phyloP scores from a whole-genome alignment of 208 protist genomes.

The Lotmaria passim region DNA sequence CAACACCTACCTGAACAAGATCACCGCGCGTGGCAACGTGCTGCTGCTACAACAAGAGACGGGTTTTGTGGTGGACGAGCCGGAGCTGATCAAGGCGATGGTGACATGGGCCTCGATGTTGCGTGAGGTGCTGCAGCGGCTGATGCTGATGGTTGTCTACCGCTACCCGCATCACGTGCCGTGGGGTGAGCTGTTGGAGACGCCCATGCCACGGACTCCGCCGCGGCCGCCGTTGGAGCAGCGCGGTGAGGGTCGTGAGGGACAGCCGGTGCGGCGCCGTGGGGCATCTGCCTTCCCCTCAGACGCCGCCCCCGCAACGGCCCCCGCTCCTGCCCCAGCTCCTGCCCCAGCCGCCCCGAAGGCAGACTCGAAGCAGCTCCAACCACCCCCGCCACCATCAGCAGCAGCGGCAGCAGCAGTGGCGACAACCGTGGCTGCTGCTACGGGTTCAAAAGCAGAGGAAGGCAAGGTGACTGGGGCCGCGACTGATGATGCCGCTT shows the following conservation, averaged over 20 bases:
- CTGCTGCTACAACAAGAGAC: constrained; percentile 26
- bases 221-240: constrained; percentile 13
- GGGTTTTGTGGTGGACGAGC: constrained; percentile 1
- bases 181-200: constrained; percentile 36
- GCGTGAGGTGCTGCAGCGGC: constrained; percentile 36
- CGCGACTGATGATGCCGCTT: not conserved
- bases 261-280: constrained; percentile 16
- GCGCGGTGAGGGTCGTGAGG: not conserved
- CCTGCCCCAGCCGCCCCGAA: not conserved
- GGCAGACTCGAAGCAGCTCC: too few relatives aligned
- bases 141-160: constrained; percentile 39
- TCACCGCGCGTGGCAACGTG: constrained; percentile 36
- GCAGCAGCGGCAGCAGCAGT: not conserved
- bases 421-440: not conserved
- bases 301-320: not conserved
- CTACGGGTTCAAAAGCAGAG: not conserved
- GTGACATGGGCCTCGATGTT: constrained; percentile 39
- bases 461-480: too few relatives aligned
- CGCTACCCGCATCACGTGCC: constrained; percentile 35
- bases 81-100: constrained; percentile 24
- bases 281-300: not conserved
- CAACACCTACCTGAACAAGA: constrained; percentile 39
- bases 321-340: not conserved
- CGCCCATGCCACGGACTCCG: constrained; percentile 10
- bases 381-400: not conserved